Evolutionary conservation across 495 filamentous ascomycete genomes (phyloP), one percentile per base, ranked within the genome.

Genomic region (Aspergillus carlsbadensis): DNA sequence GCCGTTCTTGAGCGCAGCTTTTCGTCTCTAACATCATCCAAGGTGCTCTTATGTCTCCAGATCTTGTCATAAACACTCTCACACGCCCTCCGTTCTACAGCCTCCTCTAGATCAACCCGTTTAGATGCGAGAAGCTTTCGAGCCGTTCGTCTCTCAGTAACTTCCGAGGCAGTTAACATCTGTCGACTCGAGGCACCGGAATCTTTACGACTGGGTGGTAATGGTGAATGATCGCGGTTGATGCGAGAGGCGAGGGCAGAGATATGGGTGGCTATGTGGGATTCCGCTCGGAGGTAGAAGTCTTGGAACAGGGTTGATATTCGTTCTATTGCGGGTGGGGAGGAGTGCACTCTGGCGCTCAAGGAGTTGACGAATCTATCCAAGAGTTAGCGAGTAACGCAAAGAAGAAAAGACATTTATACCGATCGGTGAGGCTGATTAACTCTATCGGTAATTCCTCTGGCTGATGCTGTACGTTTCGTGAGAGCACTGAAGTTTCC

Each of bases 11-110:
- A 98, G 24, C 94, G 85, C 54, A 99, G 75, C 65, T 95, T 98
- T 63, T 96, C 92, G 68, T 99, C 94, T 60, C 93, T 81, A 7
- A 93, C 92, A 66, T 98, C 94, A 68, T 99, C 94, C 68, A 98
- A 81, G 2, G 93, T 96, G 62, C 80, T 94, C 49, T 87, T 85
- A 67, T 99, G 94, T 37, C 92, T 84, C 84, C 90, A 99, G 64
- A 98, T 85, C 42, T 87, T 85, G 54, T 84, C 81, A 63, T 98
- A 97, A 18, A 98, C 83, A 26, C 82, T 81, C 66, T 96, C 91
- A 67, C 92, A 96, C 10, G 94, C 86, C 60, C 86, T 82, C 63
- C 87, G 84, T 63, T 99, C 94, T 5, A 98, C 87, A 3, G 93
- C 92, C 69, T 99, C 94, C 72, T 99, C 92, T 37, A 98, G 70